A percentile compares a stretch with the other conserved stretches of the same genome.
Conservation (phyloP, 1,284 basidiomycete species). For the Irpex sp. region DNA sequence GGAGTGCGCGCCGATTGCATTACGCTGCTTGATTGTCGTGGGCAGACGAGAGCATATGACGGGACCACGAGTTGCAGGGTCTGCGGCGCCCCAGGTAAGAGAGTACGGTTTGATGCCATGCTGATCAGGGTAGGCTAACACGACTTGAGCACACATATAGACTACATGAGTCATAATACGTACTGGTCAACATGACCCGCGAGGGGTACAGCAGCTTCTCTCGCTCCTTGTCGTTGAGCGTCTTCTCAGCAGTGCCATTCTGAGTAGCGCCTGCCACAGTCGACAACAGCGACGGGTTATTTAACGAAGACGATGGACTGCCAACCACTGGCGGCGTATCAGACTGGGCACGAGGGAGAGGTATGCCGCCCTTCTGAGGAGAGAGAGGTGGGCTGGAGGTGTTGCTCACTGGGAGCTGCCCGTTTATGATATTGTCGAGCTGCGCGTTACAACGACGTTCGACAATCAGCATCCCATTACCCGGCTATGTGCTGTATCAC, state of each 20-base stretch:
- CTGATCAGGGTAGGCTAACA: constrained; percentile 66
- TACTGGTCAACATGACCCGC: constrained; percentile 79
- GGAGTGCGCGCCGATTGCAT: constrained; percentile 91
- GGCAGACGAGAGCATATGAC: constrained; percentile 88
- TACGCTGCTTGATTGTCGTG: constrained; percentile 83
- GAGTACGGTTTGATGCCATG: constrained; percentile 75
- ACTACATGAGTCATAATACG: constrained; percentile 25
- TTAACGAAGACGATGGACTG: constrained; percentile 19
- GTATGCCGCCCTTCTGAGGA: constrained; percentile 19
- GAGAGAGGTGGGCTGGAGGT: constrained; percentile 24
- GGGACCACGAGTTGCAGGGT: constrained; percentile 73
- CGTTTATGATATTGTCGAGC: constrained; percentile 34
- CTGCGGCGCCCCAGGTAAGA: constrained; percentile 78
- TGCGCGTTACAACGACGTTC: constrained; percentile 14
- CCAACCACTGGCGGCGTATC: constrained; percentile 19
- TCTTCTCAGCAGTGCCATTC: constrained; percentile 14
- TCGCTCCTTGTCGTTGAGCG: constrained; percentile 54
- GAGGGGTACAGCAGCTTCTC: constrained; percentile 75
- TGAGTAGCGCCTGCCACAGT: constrained; percentile 22
- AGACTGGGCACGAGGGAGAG: constrained; percentile 22
- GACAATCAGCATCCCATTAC: not conserved
- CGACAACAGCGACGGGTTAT: constrained; percentile 17
- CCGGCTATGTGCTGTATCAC: constrained; percentile 3
- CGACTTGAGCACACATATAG: not conserved
- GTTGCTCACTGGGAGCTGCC: constrained; percentile 9